Percentiles rank a stretch among this genome's conserved stretches.
phyloP scores from a whole-genome alignment of 2,329 filamentous ascomycete species.

The Colletotrichum gigasporum region DNA sequence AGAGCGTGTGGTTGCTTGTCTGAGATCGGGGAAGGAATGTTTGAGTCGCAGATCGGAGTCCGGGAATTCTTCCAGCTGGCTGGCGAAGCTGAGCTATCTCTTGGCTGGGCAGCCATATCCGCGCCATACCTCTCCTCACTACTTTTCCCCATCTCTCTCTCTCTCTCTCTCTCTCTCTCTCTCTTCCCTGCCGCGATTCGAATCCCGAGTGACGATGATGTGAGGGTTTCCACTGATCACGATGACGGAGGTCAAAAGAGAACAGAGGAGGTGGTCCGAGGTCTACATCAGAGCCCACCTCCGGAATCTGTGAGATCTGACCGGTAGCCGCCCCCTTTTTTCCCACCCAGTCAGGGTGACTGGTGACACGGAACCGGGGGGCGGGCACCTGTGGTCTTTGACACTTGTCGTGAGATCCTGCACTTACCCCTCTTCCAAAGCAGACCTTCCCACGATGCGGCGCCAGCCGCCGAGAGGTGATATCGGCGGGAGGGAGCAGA shows the following conservation, averaged over 20 bases:
- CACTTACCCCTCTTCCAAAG: constrained; percentile 6
- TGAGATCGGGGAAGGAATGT: constrained; percentile 14
- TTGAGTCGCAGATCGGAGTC: constrained; percentile 9
- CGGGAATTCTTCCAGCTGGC: constrained; percentile 1
- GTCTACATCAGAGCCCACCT: neutral
- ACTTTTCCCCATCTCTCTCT: neutral
- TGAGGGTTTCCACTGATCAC: neutral
- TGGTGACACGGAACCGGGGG: too few species aligned
- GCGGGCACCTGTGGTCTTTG: neutral
- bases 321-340: neutral
- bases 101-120: neutral
- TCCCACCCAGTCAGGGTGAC: too few species aligned
- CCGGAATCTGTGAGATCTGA: constrained; percentile 21
- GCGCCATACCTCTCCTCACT: neutral
- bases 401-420: constrained; percentile 28
- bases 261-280: neutral
- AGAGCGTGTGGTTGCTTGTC: neutral
- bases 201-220: neutral
- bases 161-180: neutral
- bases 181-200: neutral
- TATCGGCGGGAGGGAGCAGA: too few species aligned
- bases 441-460: too few species aligned
- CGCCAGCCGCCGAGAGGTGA: neutral
- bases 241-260: neutral
- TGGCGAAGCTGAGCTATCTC: neutral